These are phyloP conservation scores for Camelina hispida DNA, from an alignment of 345 rosid species.

Conservation along the genomic window DNA sequence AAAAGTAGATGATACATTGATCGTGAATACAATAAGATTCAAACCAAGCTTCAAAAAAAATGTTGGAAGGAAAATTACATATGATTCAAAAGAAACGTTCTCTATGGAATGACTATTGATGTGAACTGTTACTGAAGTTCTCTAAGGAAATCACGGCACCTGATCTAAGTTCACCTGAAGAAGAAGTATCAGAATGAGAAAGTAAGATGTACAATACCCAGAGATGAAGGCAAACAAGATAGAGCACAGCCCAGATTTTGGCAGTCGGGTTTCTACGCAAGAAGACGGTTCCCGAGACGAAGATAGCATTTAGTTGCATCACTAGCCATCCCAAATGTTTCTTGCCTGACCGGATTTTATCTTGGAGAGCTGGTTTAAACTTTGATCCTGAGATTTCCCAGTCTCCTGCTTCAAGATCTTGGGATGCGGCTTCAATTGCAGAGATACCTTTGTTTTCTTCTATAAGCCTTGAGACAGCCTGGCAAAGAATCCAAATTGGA, in stretches of 20 bases:
- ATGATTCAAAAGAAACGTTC: conserved; percentile 2
- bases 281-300: conserved; percentile 74
- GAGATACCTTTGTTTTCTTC: conserved; percentile 63
- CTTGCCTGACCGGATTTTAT: conserved; percentile 68
- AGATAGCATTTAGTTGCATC: conserved; percentile 72
- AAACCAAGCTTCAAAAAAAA: conserved; percentile 17
- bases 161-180: conserved; percentile 56
- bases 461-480: conserved; percentile 80
- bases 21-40: conserved; percentile 28
- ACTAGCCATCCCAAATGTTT: conserved; percentile 73
- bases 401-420: conserved; percentile 70
- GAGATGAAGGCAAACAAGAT: conserved; percentile 80
- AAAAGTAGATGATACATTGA: conserved; percentile 29
- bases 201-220: conserved; percentile 87
- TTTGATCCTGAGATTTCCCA: conserved; percentile 62
- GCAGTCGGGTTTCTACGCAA: conserved; percentile 77
- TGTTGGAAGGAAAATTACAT: conserved; percentile 13
- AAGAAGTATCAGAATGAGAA: conserved; percentile 51
- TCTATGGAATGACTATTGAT: conserved; percentile 10
- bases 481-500: conserved; percentile 30
- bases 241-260: conserved; percentile 68
- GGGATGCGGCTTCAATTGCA: conserved; percentile 46
- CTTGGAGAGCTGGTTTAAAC: conserved; percentile 59
- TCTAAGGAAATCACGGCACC: conserved; percentile 80
- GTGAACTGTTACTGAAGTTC: conserved; percentile 65